A percentile compares a stretch with the other conserved stretches of the same genome.
phyloP scores from a whole-genome alignment of 129 eudicot species.

The Tagetes erecta region DNA sequence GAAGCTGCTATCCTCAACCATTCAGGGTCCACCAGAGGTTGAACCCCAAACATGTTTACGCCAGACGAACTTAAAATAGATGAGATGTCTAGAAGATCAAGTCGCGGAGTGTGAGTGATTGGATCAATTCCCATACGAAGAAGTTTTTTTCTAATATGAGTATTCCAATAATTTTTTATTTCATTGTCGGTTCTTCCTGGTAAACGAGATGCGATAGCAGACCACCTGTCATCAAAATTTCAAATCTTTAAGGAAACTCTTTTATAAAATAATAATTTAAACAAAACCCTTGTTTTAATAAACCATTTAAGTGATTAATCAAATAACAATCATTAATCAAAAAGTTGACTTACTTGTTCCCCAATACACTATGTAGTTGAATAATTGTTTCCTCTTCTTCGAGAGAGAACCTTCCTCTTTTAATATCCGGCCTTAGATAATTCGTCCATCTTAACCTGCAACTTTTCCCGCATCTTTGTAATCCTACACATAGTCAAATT shows the following conservation, averaged over 20 bases:
- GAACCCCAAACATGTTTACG: conserved; percentile 50
- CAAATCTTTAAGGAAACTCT: conserved; percentile 8
- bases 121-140: conserved; percentile 92
- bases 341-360: conserved; percentile 73
- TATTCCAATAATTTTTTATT: conserved; percentile 90
- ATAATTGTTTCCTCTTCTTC: conserved; percentile 89
- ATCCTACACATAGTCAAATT: conserved; percentile 42
- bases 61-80: conserved; percentile 41
- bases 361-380: conserved; percentile 77
- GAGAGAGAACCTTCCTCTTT: conserved; percentile 74
- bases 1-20: conserved; percentile 65
- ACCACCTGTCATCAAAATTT: conserved; percentile 54
- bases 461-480: conserved; percentile 91
- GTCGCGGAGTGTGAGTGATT: conserved; percentile 63
- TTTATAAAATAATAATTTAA: conserved; percentile 1
- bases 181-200: conserved; percentile 93
- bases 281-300: conserved; percentile 3
- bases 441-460: conserved; percentile 92
- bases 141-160: conserved; percentile 72
- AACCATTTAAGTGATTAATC: not conserved
- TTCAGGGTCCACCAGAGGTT: conserved; percentile 56
- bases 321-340: conserved; percentile 1
- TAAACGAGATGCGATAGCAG: conserved; percentile 80
- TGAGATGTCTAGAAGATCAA: conserved; percentile 71
- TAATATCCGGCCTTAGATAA: conserved; percentile 83